A percentile compares a stretch with the other conserved stretches of the same genome.
These are phyloP conservation scores for Penicillium simplicissimum DNA, from an alignment of 495 filamentous ascomycete species.

Conservation along the genomic window DNA sequence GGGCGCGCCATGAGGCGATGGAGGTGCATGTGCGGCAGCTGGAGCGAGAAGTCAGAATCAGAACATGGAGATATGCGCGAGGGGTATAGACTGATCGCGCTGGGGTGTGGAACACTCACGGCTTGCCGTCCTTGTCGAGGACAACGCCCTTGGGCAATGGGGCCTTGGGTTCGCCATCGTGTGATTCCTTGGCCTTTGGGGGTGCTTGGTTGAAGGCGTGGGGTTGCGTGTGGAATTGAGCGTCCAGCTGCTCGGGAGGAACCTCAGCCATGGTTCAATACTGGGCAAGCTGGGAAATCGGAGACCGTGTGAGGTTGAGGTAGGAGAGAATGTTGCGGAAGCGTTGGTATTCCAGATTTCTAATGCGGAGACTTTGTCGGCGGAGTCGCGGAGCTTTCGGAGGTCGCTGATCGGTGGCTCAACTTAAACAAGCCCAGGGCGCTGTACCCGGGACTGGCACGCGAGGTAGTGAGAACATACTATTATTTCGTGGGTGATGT, in stretches of 20 bases:
- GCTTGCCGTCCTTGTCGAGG: slow-evolving; percentile 91
- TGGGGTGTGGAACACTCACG: slow-evolving; percentile 59
- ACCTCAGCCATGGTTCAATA: slow-evolving; percentile 21
- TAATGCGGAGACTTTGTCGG: slow-evolving; percentile 21
- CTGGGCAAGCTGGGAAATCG: not conserved
- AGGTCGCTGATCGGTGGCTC: slow-evolving; percentile 1
- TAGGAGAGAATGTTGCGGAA: not conserved
- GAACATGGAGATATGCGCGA: slow-evolving; percentile 11
- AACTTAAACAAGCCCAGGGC: not conserved
- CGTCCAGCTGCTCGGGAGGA: slow-evolving; percentile 19
- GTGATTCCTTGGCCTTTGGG: slow-evolving; percentile 24
- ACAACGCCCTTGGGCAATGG: slow-evolving; percentile 76
- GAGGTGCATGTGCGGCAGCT: slow-evolving; percentile 92
- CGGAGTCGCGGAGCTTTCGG: slow-evolving; percentile 13
- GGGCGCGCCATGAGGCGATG: slow-evolving; percentile 64
- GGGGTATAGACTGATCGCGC: not conserved
- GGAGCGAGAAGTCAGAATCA: not conserved
- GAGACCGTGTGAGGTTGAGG: not conserved
- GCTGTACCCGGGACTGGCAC: not conserved
- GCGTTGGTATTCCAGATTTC: slow-evolving; percentile 26
- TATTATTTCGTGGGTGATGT: too few relatives aligned
- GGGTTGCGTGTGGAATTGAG: slow-evolving; percentile 9
- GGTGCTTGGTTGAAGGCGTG: slow-evolving; percentile 27
- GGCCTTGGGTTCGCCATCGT: slow-evolving; percentile 36
- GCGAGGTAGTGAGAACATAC: not conserved